These are phyloP conservation scores for Russula dissimulans DNA, from an alignment of 768 basidiomycete species.

Conservation along the genomic window DNA sequence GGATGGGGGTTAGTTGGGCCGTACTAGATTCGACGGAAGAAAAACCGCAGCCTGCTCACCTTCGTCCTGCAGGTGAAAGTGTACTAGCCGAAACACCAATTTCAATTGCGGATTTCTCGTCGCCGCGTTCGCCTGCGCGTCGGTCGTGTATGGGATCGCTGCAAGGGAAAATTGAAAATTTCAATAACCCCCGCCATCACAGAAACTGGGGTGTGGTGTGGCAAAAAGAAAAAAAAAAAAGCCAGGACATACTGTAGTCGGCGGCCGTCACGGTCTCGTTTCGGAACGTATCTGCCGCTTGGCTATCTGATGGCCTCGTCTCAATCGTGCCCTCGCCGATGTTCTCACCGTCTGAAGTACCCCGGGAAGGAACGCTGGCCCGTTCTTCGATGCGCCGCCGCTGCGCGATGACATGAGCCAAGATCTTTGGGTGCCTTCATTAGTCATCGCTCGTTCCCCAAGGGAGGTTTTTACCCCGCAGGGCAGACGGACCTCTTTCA, in stretches of 20 bases:
- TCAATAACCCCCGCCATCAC: neutral
- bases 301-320: slow-evolving; percentile 24
- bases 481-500: slow-evolving; percentile 55
- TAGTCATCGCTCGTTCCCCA: neutral
- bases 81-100: slow-evolving; percentile 71
- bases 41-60: slow-evolving; percentile 33
- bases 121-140: slow-evolving; percentile 69
- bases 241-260: slow-evolving; percentile 56
- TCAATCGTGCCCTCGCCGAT: too few relatives aligned
- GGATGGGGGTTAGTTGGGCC: neutral
- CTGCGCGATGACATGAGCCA: slow-evolving; percentile 48
- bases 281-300: slow-evolving; percentile 61
- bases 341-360: slow-evolving; percentile 26
- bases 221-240: neutral
- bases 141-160: slow-evolving; percentile 71
- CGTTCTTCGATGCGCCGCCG: slow-evolving; percentile 54
- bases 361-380: slow-evolving; percentile 36
- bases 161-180: slow-evolving; percentile 6
- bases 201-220: neutral
- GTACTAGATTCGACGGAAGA: neutral
- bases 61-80: slow-evolving; percentile 59
- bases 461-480: neutral
- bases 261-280: slow-evolving; percentile 62
- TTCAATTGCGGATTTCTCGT: slow-evolving; percentile 74
- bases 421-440: slow-evolving; percentile 38